These are phyloP conservation scores for Gardenia jasminoides DNA, from an alignment of 257 asterid genomes.

Conservation along the genomic window DNA sequence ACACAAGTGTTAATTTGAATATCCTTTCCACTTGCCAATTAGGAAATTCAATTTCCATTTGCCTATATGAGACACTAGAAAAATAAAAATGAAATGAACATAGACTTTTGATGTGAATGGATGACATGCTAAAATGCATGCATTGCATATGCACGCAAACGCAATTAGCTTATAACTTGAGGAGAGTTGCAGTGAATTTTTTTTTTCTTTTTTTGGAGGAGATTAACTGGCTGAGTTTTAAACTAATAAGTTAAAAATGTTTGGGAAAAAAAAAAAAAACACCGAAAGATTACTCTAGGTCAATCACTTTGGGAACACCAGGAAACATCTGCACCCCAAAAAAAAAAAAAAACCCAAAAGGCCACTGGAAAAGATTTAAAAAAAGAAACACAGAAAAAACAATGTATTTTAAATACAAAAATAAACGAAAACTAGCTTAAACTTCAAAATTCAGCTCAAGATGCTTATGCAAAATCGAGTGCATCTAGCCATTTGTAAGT, in stretches of 20 bases:
- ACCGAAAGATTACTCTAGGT: background rate
- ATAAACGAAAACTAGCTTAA: background rate
- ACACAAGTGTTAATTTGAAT: background rate
- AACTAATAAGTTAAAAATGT: background rate
- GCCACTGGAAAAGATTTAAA: background rate
- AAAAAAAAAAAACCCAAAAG: no score
- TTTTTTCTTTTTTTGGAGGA: no score
- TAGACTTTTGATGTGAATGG: background rate
- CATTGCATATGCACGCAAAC: background rate
- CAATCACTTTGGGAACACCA: background rate
- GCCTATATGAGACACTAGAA: background rate
- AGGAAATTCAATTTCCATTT: background rate
- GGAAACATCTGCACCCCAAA: background rate
- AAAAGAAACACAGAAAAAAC: background rate
- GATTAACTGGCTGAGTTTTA: background rate
- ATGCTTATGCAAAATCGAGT: constrained; percentile 11
- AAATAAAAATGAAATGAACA: background rate
- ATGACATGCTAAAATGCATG: background rate
- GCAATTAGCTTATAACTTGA: background rate
- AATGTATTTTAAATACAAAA: background rate
- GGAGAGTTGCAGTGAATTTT: background rate
- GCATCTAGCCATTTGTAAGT: constrained; percentile 1
- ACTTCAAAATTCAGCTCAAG: constrained; percentile 1
- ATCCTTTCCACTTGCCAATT: background rate
- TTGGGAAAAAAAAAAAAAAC: no score